Percentiles rank a stretch among this genome's conserved stretches.
phyloP scores from a whole-genome alignment of 1,284 basidiomycete genomes.

The Irpex sp. region DNA sequence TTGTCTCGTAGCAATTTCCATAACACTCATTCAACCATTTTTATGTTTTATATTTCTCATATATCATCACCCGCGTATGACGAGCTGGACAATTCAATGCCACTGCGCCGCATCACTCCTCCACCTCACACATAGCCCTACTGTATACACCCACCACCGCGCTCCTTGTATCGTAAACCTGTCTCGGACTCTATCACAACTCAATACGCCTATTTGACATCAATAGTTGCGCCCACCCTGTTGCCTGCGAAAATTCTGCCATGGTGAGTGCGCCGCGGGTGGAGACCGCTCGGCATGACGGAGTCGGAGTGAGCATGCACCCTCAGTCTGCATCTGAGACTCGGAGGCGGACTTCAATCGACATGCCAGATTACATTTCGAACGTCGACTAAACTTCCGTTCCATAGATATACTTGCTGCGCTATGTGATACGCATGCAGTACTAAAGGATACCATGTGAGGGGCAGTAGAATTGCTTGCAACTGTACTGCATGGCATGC shows the following conservation, averaged over 20 bases:
- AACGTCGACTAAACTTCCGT: not conserved
- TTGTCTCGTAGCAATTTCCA: not conserved
- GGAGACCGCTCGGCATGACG: not conserved
- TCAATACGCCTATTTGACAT: conserved; percentile 2
- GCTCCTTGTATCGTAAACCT: not conserved
- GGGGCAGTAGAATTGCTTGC: no score
- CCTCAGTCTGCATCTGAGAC: not conserved
- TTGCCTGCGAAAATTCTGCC: not conserved
- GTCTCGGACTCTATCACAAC: not conserved
- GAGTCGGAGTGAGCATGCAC: not conserved
- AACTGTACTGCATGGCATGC: no score
- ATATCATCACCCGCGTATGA: not conserved
- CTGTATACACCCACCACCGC: not conserved
- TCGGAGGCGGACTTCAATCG: not conserved
- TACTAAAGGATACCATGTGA: no score
- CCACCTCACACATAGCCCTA: not conserved
- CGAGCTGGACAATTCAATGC: not conserved
- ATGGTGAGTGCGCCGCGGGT: not conserved
- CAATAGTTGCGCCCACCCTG: not conserved
- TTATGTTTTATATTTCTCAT: not conserved
- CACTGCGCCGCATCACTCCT: not conserved
- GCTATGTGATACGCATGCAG: not conserved
- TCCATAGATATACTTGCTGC: not conserved
- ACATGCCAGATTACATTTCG: not conserved
- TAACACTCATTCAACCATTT: not conserved